A percentile compares a stretch with the other conserved stretches of the same genome.
Evolutionary conservation across 106 monocot genomes (phyloP).

Genomic region (Phalaenopsis equestris): DNA sequence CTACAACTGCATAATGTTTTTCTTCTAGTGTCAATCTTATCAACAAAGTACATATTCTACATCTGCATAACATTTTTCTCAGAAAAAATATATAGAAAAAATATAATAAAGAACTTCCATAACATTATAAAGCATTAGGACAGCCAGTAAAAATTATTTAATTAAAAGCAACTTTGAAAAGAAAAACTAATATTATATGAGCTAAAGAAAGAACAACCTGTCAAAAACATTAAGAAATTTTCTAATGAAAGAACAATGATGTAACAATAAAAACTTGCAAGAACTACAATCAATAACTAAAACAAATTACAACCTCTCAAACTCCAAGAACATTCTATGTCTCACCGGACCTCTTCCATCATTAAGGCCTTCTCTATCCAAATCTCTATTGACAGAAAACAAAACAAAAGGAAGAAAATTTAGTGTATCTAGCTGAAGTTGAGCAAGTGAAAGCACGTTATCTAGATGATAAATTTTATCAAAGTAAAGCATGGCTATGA

Average conservation of each 20-base stretch:
- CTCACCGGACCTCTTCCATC: constrained; percentile 2
- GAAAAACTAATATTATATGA: neutral
- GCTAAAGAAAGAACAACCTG: too few relatives aligned
- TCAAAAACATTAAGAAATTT: too few relatives aligned
- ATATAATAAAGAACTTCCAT: neutral
- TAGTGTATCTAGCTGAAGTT: neutral
- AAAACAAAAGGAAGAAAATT: neutral
- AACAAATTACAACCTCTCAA: constrained; percentile 2
- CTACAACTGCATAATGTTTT: neutral
- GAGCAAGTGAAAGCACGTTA: neutral
- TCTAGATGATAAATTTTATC: neutral
- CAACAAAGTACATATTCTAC: neutral
- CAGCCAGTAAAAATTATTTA: neutral
- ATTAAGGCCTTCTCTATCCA: constrained; percentile 1
- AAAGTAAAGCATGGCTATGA: neutral
- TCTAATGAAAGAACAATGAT: neutral
- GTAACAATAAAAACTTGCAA: neutral
- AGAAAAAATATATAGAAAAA: neutral
- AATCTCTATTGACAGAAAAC: neutral
- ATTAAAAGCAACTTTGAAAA: neutral
- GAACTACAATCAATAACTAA: neutral
- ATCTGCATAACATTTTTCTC: neutral
- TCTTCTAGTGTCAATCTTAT: neutral
- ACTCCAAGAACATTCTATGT: constrained; percentile 7
- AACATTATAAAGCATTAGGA: neutral